Percentiles rank a stretch among this genome's conserved stretches.
Evolutionary conservation across 192 early-diverging fungal genomes (phyloP).

Genomic region (Podochytrium sp.): DNA sequence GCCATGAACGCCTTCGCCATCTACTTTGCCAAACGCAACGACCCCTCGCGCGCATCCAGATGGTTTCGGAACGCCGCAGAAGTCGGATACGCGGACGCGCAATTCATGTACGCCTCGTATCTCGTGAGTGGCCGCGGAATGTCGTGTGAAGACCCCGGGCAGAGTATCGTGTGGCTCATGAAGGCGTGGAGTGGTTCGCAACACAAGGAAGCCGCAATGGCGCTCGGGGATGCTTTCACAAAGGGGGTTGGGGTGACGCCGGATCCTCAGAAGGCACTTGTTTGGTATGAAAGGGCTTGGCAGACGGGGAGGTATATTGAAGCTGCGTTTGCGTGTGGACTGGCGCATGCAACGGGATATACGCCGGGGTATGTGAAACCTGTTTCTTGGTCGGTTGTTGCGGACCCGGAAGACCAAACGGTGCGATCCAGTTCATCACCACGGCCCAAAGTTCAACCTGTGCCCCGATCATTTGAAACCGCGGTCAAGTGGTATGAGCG

Average conservation of each 20-base stretch:
- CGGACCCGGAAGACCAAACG: neutral
- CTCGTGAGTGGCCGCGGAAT: constrained; percentile 7
- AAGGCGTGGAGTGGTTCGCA: constrained; percentile 12
- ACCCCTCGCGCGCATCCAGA: constrained; percentile 10
- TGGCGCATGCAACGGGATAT: constrained; percentile 19
- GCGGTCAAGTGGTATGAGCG: constrained; percentile 18
- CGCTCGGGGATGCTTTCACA: constrained; percentile 26
- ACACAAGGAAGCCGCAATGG: constrained; percentile 29
- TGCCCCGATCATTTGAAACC: constrained; percentile 3
- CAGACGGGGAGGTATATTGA: constrained; percentile 8
- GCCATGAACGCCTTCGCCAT: constrained; percentile 17
- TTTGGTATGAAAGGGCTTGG: constrained; percentile 30
- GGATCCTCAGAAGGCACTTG: constrained; percentile 25
- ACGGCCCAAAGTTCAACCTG: neutral
- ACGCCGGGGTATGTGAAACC: constrained; percentile 15
- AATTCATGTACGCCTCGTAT: constrained; percentile 9
- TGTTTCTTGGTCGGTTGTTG: neutral
- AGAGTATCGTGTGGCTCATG: constrained; percentile 27
- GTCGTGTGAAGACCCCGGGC: constrained; percentile 6
- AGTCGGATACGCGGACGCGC: neutral
- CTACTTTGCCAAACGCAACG: constrained; percentile 19
- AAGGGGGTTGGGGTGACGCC: constrained; percentile 22
- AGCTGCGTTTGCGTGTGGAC: constrained; percentile 24
- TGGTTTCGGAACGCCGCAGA: constrained; percentile 29
- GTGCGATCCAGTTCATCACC: neutral